Percentiles rank a stretch among this genome's conserved stretches.
Evolutionary conservation across 257 asterid genomes (phyloP).

Genomic region (Nicotiana undulata): DNA sequence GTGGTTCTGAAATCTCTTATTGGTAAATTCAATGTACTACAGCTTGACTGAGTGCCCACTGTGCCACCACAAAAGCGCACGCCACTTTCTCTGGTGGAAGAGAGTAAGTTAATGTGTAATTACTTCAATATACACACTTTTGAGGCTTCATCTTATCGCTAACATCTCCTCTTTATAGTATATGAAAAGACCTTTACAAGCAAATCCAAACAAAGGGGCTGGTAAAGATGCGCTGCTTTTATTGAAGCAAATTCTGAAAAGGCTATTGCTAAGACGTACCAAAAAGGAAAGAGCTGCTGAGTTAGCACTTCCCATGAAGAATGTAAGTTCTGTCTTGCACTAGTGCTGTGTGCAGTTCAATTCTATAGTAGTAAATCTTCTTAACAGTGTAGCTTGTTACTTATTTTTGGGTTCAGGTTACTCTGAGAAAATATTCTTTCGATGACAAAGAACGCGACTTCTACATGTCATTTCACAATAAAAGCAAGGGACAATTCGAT

Average conservation of each 20-base stretch:
- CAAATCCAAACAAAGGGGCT: slow-evolving; percentile 22
- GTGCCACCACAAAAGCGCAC: slow-evolving; percentile 60
- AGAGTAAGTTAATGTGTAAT: slow-evolving; percentile 41
- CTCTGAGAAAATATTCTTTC: slow-evolving; percentile 59
- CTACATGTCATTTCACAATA: slow-evolving; percentile 63
- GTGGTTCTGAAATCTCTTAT: background rate
- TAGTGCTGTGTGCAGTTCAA: background rate
- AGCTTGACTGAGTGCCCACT: slow-evolving; percentile 55
- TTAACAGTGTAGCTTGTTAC: background rate
- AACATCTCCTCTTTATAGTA: slow-evolving; percentile 31
- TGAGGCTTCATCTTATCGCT: background rate
- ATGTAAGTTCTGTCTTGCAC: slow-evolving; percentile 35
- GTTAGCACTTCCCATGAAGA: slow-evolving; percentile 76
- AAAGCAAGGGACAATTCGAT: slow-evolving; percentile 65
- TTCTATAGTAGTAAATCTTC: background rate
- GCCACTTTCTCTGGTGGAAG: slow-evolving; percentile 98
- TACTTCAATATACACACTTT: background rate
- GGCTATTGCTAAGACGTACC: slow-evolving; percentile 71
- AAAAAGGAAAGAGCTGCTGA: slow-evolving; percentile 94
- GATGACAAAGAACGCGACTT: slow-evolving; percentile 68
- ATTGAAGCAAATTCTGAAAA: slow-evolving; percentile 65
- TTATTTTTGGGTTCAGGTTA: slow-evolving; percentile 38
- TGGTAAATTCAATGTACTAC: slow-evolving; percentile 12
- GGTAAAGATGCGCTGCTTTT: slow-evolving; percentile 75
- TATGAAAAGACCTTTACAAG: slow-evolving; percentile 60